Evolutionary conservation across 139 green algal genomes (phyloP).

Genomic region (Tetratostichococcus sp.): DNA sequence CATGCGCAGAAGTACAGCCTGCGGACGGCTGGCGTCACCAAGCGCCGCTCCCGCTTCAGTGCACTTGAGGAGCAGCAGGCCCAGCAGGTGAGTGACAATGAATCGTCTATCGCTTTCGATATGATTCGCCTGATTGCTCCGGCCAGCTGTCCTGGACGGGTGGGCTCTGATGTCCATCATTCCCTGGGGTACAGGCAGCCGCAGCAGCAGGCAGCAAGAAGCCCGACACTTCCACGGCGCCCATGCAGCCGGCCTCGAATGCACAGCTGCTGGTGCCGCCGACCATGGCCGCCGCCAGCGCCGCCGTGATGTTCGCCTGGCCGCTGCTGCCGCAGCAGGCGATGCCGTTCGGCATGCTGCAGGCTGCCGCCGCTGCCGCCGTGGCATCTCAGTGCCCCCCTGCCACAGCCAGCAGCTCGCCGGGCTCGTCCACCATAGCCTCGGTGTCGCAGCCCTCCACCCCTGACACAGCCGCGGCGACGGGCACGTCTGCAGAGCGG

Average conservation of each 20-base stretch:
- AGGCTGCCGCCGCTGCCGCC: background rate
- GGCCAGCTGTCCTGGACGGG: too few species aligned
- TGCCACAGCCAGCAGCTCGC: too few species aligned
- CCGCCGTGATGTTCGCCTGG: background rate
- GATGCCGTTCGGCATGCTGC: background rate
- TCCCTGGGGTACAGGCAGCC: too few species aligned
- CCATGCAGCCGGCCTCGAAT: background rate
- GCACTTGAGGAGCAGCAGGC: constrained; percentile 34
- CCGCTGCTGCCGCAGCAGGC: constrained; percentile 1
- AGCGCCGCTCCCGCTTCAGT: constrained; percentile 61
- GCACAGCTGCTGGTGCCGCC: too few species aligned
- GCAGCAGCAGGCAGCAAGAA: background rate
- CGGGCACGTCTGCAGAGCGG: background rate
- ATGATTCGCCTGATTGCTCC: too few species aligned
- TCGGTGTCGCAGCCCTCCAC: too few species aligned
- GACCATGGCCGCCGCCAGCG: background rate
- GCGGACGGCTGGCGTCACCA: constrained; percentile 64
- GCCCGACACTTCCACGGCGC: too few species aligned
- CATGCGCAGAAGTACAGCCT: constrained; percentile 94
- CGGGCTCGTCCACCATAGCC: too few species aligned
- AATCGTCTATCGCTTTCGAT: too few species aligned
- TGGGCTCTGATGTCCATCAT: too few species aligned
- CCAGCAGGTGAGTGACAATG: background rate
- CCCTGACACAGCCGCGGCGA: background rate
- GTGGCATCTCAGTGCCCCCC: too few species aligned